A percentile compares a stretch with the other conserved stretches of the same genome.
Conservation (phyloP, 1,139 yeast species). For the Lodderomyces parapsilosis region DNA sequence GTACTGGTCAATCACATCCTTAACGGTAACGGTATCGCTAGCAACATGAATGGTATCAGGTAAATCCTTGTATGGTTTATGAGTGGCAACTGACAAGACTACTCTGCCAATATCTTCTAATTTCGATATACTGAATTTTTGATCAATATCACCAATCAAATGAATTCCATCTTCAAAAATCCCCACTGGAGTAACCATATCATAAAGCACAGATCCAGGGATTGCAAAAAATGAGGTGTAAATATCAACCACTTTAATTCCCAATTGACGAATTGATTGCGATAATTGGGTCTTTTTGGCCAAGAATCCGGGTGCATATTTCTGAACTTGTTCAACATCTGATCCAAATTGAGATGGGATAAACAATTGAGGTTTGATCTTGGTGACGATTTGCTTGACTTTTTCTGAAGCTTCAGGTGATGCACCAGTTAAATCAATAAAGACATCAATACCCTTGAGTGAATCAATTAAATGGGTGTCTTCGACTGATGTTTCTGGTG, state of each 20-base stretch:
- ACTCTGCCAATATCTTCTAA: conserved; percentile 48
- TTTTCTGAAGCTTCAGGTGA: conserved; percentile 22
- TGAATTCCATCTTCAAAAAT: conserved; percentile 32
- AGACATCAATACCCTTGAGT: conserved; percentile 49
- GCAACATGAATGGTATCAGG: conserved; percentile 48
- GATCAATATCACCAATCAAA: conserved; percentile 41
- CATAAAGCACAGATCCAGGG: conserved; percentile 37
- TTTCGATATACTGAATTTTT: conserved; percentile 29
- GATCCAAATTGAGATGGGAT: conserved; percentile 66
- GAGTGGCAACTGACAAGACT: conserved; percentile 40
- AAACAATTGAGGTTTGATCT: conserved; percentile 50
- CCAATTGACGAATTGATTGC: conserved; percentile 30
- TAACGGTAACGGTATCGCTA: conserved; percentile 39
- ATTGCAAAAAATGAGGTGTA: conserved; percentile 44
- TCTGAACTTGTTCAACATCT: conserved; percentile 26
- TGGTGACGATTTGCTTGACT: conserved; percentile 33
- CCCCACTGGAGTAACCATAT: conserved; percentile 36
- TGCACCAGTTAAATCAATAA: conserved; percentile 44
- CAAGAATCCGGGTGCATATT: conserved; percentile 34
- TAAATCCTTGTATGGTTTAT: conserved; percentile 27
- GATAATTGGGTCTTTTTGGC: conserved; percentile 39
- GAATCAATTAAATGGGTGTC: not conserved
- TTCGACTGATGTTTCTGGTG: conserved; percentile 27
- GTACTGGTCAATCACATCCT: conserved; percentile 38
- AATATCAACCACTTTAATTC: conserved; percentile 51